Percentiles rank a stretch among this genome's conserved stretches.
Conservation (phyloP, 1,284 basidiomycete species). For the Salmacisia buchloeana region DNA sequence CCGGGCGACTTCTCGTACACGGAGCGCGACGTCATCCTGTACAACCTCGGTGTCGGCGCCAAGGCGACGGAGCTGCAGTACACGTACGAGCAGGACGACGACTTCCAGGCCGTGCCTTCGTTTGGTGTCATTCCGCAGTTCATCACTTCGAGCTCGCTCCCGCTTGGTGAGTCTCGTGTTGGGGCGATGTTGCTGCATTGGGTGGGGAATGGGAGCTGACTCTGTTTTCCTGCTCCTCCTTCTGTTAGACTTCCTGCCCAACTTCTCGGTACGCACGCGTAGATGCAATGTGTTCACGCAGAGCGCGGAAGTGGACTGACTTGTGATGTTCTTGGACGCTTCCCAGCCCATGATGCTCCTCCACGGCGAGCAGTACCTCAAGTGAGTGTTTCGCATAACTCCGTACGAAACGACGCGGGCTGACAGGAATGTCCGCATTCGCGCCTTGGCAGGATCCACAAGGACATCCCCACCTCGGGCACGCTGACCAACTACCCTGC, state of each 20-base stretch:
- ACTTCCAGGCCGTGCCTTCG: conserved; percentile 80
- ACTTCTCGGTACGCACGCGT: conserved; percentile 63
- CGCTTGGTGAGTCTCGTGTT: conserved; percentile 51
- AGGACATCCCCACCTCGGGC: conserved; percentile 77
- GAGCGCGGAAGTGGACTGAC: not conserved
- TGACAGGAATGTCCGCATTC: not conserved
- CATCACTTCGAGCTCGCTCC: conserved; percentile 29
- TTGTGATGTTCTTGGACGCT: too few species aligned
- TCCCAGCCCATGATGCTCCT: conserved; percentile 78
- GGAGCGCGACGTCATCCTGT: conserved; percentile 87
- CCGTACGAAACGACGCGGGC: not conserved
- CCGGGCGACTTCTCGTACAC: conserved; percentile 58
- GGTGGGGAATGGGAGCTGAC: not conserved
- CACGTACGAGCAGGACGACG: conserved; percentile 81
- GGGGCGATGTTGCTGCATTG: not conserved
- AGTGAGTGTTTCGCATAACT: conserved; percentile 29
- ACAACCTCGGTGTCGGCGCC: conserved; percentile 94
- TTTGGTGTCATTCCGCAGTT: conserved; percentile 98
- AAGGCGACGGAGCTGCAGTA: conserved; percentile 85
- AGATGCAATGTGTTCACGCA: not conserved
- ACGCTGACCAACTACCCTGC: conserved; percentile 71
- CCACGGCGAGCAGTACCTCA: conserved; percentile 93
- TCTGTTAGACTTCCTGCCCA: conserved; percentile 72
- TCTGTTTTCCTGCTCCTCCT: not conserved
- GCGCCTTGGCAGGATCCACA: conserved; percentile 60